Base-by-base conservation (phyloP, 148 eudicot genomes). In the Vaccinium darrowii region DNA sequence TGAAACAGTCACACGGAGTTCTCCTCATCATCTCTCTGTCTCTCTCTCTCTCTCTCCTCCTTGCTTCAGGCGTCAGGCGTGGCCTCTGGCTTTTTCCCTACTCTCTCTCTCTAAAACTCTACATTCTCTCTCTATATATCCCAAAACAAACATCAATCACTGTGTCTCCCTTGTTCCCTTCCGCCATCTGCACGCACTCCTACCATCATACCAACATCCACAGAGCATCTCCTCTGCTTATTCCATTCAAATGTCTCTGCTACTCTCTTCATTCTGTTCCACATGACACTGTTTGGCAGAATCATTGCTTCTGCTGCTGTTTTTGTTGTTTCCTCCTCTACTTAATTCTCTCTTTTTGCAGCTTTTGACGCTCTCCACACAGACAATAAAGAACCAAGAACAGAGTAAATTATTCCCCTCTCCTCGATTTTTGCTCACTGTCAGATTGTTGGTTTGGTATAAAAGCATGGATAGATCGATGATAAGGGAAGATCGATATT, bases 281-380 rank as follows among this genome's bases (percentile, higher is more conserved):
- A 27, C 74, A 69, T 69, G 74, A 5, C 74, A 27, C 39, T 69
- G 74, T 69, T 69, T 30, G 43, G 36, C 18, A 13, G 27, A 69
- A 69, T 69, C 39, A 69, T 69, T 69, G 43, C 18, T 27, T 0
- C 6, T 43, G 47, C 6, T 43, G 47, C 47, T 43, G 39, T 27
- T 69, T 16, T 27, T 25, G 27, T 63, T n/a, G 69, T n/a, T n/a
- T 71, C 62, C 83, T 57, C 52, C 80, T 78, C 49, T 78, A 57
- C 39, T 83, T 87, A 52, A 39, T 63, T 5, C 47, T 62, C n/a
- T 54, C 84, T 21, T 72, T 58, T 33, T 62, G 87, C 89, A 88
- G 89, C 89, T 87, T 87, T 88, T 88, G 89, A 39, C 71, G 8
- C 89, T 78, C 79, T 30, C 76, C 39, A 3, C 77, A 30, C 89